Evolutionary conservation across 257 asterid species (phyloP), one percentile per base, ranked within the genome.

Genomic region (Petrea volubilis): DNA sequence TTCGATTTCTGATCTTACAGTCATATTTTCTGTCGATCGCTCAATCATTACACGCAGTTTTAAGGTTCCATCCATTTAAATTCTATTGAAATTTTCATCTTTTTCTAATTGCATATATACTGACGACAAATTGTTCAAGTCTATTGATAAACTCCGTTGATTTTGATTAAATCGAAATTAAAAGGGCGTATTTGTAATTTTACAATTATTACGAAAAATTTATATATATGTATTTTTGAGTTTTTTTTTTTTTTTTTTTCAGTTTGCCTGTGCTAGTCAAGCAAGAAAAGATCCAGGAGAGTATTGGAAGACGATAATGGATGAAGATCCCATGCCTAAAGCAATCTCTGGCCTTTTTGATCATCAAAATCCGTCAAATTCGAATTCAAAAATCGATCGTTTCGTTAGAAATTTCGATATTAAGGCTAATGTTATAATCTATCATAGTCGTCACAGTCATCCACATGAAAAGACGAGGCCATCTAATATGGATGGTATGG

Each of bases 241-340:
- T 9, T 60, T 23, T 28, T 21, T 21, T 33, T 10, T 3, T 44
- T 17, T 1, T 23, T 43, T 18, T 14, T 17, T 43, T 8, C 82
- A 81, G 89, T 43, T 84, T 52, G 78, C 66, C 0, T 63, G 21
- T 41, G 73, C 63, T 40, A 25, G 51, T 25, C 81, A 74, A 28
- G 89, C 88, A 80, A 84, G 81, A 68, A 60, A 71, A 25, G 90
- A 76, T 15, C 87, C 91, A 11, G 78, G 77, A 43, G 85, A 85
- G 2, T 81, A 81, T 17, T 91, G 96, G 97, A 89, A 84, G 70
- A 59, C 28, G 10, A 50, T 74, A 14, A 89, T 89, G 95, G 76
- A 78, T 11, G 90, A 75, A 43, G 84, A 82, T 52, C 77, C 77
- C 0, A 89, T 91, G 89, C 96, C 97, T 18, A 80, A 81, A 72